phyloP scores from a whole-genome alignment of 768 basidiomycete species.

The Panaeolus papilionaceus region DNA sequence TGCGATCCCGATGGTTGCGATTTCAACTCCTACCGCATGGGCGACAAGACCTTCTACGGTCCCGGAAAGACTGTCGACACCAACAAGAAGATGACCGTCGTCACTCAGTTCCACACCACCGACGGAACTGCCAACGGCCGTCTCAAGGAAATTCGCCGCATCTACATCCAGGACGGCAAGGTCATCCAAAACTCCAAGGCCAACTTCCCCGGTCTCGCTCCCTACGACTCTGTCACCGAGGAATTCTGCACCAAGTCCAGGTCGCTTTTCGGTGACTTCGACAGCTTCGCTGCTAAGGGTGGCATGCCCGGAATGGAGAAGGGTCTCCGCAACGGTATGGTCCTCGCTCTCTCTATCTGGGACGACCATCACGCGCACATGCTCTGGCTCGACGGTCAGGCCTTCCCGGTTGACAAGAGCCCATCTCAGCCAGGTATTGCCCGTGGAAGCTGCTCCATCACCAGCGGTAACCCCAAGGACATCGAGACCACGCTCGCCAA shows the following conservation, averaged over 20 bases:
- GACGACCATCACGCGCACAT: constrained; percentile 39
- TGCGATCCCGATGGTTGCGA: constrained; percentile 64
- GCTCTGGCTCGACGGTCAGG: constrained; percentile 52
- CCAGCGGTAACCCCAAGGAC: background rate
- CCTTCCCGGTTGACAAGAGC: constrained; percentile 42
- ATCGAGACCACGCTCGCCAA: background rate
- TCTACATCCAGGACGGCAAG: constrained; percentile 54
- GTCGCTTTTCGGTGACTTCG: constrained; percentile 8
- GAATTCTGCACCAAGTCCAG: background rate
- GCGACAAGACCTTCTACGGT: constrained; percentile 51
- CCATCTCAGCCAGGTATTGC: constrained; percentile 38
- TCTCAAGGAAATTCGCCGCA: constrained; percentile 51
- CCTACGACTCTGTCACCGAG: background rate
- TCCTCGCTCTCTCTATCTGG: constrained; percentile 42
- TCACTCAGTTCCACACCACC: constrained; percentile 59
- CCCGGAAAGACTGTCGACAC: constrained; percentile 30
- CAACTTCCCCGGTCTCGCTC: constrained; percentile 3
- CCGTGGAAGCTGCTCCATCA: constrained; percentile 45
- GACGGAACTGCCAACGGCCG: constrained; percentile 38
- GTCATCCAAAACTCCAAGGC: constrained; percentile 41
- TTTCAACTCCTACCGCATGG: constrained; percentile 66
- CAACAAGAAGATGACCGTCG: constrained; percentile 53
- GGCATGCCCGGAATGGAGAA: constrained; percentile 39
- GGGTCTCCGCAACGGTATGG: constrained; percentile 45
- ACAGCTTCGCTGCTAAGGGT: constrained; percentile 30